A percentile compares a stretch with the other conserved stretches of the same genome.
Evolutionary conservation across 2,329 filamentous ascomycete species (phyloP).

Genomic region (Lasiodiplodia sp.): DNA sequence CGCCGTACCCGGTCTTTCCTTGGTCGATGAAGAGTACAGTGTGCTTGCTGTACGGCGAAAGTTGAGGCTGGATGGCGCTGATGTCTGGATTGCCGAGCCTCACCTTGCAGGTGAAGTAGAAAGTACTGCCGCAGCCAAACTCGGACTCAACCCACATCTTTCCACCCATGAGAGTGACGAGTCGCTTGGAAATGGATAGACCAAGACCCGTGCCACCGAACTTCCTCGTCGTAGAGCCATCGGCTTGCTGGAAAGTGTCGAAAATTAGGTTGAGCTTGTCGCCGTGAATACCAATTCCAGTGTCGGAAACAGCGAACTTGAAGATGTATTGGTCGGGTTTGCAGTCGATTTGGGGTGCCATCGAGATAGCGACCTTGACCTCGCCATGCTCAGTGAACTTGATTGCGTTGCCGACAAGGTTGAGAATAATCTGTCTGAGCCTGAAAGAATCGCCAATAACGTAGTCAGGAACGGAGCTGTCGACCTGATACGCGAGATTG

Average conservation of each 20-base stretch:
- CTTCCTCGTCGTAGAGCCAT: constrained; percentile 93
- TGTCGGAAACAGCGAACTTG: constrained; percentile 95
- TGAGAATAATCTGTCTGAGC: constrained; percentile 93
- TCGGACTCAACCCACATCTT: constrained; percentile 95
- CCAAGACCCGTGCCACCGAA: constrained; percentile 95
- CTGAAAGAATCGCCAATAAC: constrained; percentile 97
- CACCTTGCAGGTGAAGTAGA: constrained; percentile 95
- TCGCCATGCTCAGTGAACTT: constrained; percentile 98
- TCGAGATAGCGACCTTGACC: constrained; percentile 90
- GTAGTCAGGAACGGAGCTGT: constrained; percentile 91
- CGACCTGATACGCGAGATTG: constrained; percentile 91
- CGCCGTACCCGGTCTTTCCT: constrained; percentile 77
- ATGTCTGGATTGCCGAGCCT: constrained; percentile 83
- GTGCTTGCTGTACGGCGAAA: constrained; percentile 90
- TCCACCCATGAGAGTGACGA: constrained; percentile 96
- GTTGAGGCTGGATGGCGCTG: constrained; percentile 78
- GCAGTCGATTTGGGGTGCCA: constrained; percentile 70
- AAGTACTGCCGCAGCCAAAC: constrained; percentile 88
- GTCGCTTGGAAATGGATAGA: constrained; percentile 90
- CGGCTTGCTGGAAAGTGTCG: constrained; percentile 98
- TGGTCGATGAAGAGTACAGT: constrained; percentile 95
- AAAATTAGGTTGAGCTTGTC: constrained; percentile 98
- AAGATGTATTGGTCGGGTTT: constrained; percentile 84
- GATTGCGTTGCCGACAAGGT: constrained; percentile 96
- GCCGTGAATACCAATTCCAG: constrained; percentile 92